phyloP scores from a whole-genome alignment of 2,329 filamentous ascomycete genomes.

The Nemania sp. region DNA sequence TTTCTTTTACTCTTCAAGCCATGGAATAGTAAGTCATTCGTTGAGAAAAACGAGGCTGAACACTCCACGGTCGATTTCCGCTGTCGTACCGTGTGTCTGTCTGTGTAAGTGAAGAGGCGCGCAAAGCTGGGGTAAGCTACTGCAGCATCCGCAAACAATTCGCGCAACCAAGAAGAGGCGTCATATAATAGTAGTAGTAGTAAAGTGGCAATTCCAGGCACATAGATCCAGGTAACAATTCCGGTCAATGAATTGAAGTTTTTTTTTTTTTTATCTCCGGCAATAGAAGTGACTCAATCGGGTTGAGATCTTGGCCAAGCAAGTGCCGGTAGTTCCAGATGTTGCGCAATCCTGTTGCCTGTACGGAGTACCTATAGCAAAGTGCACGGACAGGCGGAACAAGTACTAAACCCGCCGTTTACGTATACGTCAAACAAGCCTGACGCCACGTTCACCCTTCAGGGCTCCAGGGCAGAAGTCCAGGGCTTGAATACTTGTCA shows the following conservation, averaged over 20 bases:
- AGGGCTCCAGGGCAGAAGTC: too few relatives aligned
- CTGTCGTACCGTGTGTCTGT: too few relatives aligned
- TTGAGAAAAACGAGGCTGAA: not conserved
- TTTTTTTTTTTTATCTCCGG: conserved; percentile 2
- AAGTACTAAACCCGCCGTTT: not conserved
- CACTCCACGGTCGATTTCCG: not conserved
- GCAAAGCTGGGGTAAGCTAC: not conserved
- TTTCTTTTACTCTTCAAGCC: conserved; percentile 23
- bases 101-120: not conserved
- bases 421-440: conserved; percentile 8
- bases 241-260: not conserved
- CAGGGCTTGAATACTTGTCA: not conserved
- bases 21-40: conserved; percentile 2
- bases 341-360: not conserved
- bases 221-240: not conserved
- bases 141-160: conserved; percentile 9
- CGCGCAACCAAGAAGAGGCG: conserved; percentile 4
- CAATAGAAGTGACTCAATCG: not conserved
- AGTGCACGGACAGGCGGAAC: conserved; percentile 24
- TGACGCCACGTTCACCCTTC: not conserved
- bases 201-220: not conserved
- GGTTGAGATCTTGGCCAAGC: conserved; percentile 3
- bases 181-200: conserved; percentile 6
- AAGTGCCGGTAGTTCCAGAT: conserved; percentile 19
- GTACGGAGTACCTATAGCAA: conserved; percentile 5